These are phyloP conservation scores for Globisporangium solare DNA, from an alignment of 352 stramenopile genomes.

Conservation along the genomic window DNA sequence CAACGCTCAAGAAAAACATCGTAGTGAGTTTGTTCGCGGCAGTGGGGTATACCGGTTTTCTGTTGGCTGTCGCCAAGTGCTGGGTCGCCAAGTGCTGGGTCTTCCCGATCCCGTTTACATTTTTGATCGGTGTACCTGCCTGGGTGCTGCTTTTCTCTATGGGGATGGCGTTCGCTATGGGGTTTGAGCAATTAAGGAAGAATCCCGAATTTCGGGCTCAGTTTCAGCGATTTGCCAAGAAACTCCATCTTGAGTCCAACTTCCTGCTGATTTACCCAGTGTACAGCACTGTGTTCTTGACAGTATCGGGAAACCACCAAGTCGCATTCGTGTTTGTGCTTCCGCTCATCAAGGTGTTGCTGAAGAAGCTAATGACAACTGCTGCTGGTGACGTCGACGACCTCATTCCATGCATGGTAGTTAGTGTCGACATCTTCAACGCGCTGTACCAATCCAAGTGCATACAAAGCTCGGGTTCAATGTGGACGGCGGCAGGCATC, in stretches of 20 bases:
- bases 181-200: not conserved
- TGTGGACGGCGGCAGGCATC: constrained; percentile 18
- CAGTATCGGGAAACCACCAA: not conserved
- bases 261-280: constrained; percentile 5
- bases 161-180: not conserved
- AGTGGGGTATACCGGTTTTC: not conserved
- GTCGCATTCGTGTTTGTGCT: constrained; percentile 6
- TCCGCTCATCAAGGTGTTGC: not conserved
- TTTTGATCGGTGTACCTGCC: not conserved
- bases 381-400: not conserved
- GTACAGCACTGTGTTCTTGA: constrained; percentile 4
- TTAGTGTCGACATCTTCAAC: constrained; percentile 6
- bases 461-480: constrained; percentile 12
- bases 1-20: not conserved
- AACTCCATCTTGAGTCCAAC: not conserved
- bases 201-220: not conserved
- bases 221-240: not conserved
- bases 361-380: constrained; percentile 1
- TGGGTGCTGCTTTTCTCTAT: not conserved
- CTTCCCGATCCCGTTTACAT: not conserved
- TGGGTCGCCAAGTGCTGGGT: constrained; percentile 1
- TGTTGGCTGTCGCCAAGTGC: not conserved
- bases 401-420: not conserved
- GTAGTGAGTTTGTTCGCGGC: not conserved
- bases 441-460: constrained; percentile 15